Percentiles rank a stretch among this genome's conserved stretches.
Conservation (phyloP, 2,329 filamentous ascomycete genomes). For the Chaetomiaceae sp. region DNA sequence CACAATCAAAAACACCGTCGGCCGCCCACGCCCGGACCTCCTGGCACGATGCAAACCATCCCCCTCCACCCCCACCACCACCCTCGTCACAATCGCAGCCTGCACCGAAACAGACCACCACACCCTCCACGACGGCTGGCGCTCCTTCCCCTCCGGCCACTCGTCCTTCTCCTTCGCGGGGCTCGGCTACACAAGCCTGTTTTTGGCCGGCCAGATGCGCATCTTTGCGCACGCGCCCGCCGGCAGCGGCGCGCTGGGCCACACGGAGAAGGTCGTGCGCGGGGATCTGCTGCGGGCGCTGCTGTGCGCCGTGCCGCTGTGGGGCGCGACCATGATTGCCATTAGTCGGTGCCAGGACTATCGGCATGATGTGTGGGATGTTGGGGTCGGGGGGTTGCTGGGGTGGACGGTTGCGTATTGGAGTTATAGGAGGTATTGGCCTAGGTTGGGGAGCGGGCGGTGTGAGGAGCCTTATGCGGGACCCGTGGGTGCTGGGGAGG, state of each 20-base stretch:
- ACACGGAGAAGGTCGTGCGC: conserved; percentile 27
- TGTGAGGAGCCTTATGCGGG: conserved; percentile 56
- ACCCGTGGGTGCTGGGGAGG: conserved; percentile 29
- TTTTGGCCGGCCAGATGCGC: conserved; percentile 62
- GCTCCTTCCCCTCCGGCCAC: conserved; percentile 78
- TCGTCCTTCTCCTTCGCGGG: conserved; percentile 75
- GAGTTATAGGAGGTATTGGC: conserved; percentile 63
- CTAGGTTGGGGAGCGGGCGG: conserved; percentile 44
- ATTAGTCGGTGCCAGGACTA: conserved; percentile 67
- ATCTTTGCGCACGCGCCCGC: conserved; percentile 43
- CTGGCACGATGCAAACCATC: conserved; percentile 74
- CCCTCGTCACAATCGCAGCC: conserved; percentile 59
- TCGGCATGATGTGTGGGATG: conserved; percentile 66
- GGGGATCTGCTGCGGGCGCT: conserved; percentile 53
- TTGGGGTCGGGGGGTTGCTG: conserved; percentile 55
- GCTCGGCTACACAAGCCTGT: conserved; percentile 67
- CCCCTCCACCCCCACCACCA: conserved; percentile 41
- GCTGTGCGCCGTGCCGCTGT: conserved; percentile 52
- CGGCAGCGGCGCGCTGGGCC: conserved; percentile 15
- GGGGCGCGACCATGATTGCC: conserved; percentile 63
- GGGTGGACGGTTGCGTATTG: conserved; percentile 59
- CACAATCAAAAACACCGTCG: conserved; percentile 84
- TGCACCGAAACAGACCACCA: conserved; percentile 69
- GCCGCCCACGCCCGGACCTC: conserved; percentile 64
- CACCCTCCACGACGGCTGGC: conserved; percentile 74